Conservation (phyloP, 768 basidiomycete genomes). For the Tulasnella sp. region DNA sequence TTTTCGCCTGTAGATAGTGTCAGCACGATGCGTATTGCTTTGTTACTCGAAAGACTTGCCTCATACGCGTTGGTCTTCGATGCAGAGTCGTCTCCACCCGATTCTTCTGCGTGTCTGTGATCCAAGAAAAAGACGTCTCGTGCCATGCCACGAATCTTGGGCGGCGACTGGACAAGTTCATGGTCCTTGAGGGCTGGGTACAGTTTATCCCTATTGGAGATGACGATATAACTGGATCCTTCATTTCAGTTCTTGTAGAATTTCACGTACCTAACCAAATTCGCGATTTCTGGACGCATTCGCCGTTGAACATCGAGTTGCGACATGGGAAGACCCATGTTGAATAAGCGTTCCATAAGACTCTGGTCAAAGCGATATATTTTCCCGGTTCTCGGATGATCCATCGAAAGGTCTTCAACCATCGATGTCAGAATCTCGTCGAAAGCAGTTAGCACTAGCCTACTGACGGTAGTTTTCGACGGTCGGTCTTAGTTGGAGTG, state of each 20-base stretch:
- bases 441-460: conserved; percentile 36
- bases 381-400: conserved; percentile 51
- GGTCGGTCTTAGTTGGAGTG: conserved; percentile 67
- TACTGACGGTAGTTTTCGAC: conserved; percentile 64
- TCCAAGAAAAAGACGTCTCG: conserved; percentile 66
- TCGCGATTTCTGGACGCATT: conserved; percentile 69
- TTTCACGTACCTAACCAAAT: conserved; percentile 52
- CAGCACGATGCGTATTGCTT: conserved; percentile 32
- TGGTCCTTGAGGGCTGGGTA: conserved; percentile 63
- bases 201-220: conserved; percentile 48
- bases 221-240: neutral
- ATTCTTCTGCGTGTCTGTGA: conserved; percentile 65
- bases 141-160: conserved; percentile 56
- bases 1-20: conserved; percentile 38
- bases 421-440: neutral
- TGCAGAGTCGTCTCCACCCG: conserved; percentile 55
- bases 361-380: conserved; percentile 68
- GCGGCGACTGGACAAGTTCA: conserved; percentile 49
- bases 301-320: conserved; percentile 67
- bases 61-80: conserved; percentile 68
- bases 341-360: conserved; percentile 68
- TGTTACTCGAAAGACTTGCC: conserved; percentile 39
- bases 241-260: neutral
- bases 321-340: conserved; percentile 58
- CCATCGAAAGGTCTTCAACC: conserved; percentile 61